Percentiles rank a stretch among this genome's conserved stretches.
Evolutionary conservation across 2,329 filamentous ascomycete genomes (phyloP).

Genomic region (Penicillium sp.): DNA sequence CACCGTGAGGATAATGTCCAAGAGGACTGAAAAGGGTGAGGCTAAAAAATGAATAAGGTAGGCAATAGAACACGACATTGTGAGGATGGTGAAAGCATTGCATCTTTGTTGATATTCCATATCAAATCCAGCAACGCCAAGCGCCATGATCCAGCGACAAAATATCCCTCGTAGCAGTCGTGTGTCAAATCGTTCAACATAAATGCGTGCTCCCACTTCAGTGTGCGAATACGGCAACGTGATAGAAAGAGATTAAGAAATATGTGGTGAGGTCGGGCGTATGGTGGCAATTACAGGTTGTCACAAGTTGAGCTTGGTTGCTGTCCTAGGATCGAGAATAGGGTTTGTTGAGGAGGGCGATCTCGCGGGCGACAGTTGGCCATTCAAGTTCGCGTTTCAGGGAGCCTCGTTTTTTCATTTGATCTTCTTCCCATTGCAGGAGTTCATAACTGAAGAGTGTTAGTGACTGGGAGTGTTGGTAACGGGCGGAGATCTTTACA

Average conservation of each 20-base stretch:
- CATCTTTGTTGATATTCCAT: constrained; percentile 5
- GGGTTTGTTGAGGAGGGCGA: constrained; percentile 92
- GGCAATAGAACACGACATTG: not conserved
- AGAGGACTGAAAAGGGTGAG: not conserved
- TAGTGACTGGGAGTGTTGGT: constrained; percentile 4
- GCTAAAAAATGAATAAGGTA: not conserved
- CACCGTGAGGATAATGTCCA: not conserved
- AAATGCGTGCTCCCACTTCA: constrained; percentile 1
- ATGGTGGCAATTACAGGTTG: constrained; percentile 1
- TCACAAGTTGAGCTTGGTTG: not conserved
- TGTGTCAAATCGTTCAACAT: constrained; percentile 21
- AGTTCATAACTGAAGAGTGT: constrained; percentile 66
- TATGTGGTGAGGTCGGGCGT: not conserved
- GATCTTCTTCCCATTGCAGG: constrained; percentile 87
- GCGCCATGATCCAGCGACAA: constrained; percentile 18
- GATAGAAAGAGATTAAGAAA: constrained; percentile 8
- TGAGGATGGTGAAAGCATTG: constrained; percentile 2
- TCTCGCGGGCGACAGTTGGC: constrained; percentile 81
- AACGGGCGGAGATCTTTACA: constrained; percentile 46
- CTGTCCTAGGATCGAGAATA: constrained; percentile 61
- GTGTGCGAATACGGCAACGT: not conserved
- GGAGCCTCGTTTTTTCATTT: constrained; percentile 55
- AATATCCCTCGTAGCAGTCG: constrained; percentile 16
- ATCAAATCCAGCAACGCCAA: constrained; percentile 13
- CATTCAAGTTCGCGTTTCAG: constrained; percentile 83